Evolutionary conservation across 257 asterid genomes (phyloP), one percentile per base, ranked within the genome.

Genomic region (Dorcoceras hygrometricum): DNA sequence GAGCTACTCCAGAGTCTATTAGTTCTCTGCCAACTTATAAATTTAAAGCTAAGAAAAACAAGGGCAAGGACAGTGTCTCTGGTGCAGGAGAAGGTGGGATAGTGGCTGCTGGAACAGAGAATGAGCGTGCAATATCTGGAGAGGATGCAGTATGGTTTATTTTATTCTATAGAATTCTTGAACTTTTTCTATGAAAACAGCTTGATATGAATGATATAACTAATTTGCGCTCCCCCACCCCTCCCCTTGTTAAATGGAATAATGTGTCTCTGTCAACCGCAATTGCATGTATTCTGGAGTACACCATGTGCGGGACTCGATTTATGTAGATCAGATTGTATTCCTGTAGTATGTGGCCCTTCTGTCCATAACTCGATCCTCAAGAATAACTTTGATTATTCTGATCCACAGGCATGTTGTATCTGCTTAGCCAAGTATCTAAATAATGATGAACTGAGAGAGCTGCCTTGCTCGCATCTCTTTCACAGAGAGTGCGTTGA

Each of bases 401-500:
- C 22, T 75, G 71, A 74, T 72, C 4, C 8, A 55, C 90, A 93
- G 99, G 91, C 82, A 63, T 93, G 99, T 71, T 93, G 99, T 77
- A 88, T 93, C 79, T 93, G 99, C 86, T 79, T 93, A 74, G 86
- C 92, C 4, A 85, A 88, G 72, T 93, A 90, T 61, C 89, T 73
- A 57, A 85, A 93, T 83, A 88, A 90, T 23, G 99, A 90, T 32
- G 97, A 93, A 70, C 89, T 93, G 48, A 87, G 89, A 36, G 98
- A 89, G 78, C 68, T 93, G 62, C 91, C 95, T 3, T 93, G 98
- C 77, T 68, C 82, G 43, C 99, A 93, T 82, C 86, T 86, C 84
- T 85, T 93, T 70, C 97, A 90, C 94, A 93, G 83, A 77, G 97
- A 90, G 56, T 93, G 99, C 20, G 94, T 93, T 3, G 99, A 90